Conservation (phyloP, 768 basidiomycete genomes). For the Fomitopsis serialis region DNA sequence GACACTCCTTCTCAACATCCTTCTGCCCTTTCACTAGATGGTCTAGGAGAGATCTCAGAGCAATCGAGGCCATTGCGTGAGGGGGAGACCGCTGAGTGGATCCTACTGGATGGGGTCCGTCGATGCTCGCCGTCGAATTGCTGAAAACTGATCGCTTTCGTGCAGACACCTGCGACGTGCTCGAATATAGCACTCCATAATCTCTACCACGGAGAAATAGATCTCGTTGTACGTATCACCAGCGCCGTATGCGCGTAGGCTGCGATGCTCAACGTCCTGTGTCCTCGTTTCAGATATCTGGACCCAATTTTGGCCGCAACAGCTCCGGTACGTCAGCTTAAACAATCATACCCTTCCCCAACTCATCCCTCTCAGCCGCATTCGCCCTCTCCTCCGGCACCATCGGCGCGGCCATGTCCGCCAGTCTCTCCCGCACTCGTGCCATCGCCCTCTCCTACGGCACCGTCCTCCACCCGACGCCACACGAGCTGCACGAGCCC, state of each 20-base stretch:
- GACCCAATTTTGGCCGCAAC: conserved; percentile 83
- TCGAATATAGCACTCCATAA: conserved; percentile 90
- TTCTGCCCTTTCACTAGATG: conserved; percentile 33
- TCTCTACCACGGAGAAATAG: conserved; percentile 76
- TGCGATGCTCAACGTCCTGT: not conserved
- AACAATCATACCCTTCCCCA: not conserved
- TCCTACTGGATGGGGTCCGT: conserved; percentile 79
- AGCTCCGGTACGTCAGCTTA: conserved; percentile 28
- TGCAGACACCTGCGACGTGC: conserved; percentile 88
- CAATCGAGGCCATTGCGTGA: conserved; percentile 62
- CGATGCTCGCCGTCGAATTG: not conserved
- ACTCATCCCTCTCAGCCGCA: conserved; percentile 45
- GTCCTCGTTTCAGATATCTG: conserved; percentile 54
- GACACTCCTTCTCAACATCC: not conserved
- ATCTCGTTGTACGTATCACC: conserved; percentile 65
- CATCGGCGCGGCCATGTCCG: conserved; percentile 84
- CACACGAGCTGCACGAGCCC: conserved; percentile 52
- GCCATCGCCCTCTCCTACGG: conserved; percentile 90
- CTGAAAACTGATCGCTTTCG: not conserved
- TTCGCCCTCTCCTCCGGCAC: conserved; percentile 91
- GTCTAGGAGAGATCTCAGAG: conserved; percentile 61
- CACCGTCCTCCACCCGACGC: conserved; percentile 65
- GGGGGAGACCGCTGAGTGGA: conserved; percentile 86
- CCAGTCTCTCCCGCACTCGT: conserved; percentile 62
- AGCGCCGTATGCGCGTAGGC: not conserved